Evolutionary conservation across 2,329 filamentous ascomycete species (phyloP).

Genomic region (Pseudohalonectria lignicola): DNA sequence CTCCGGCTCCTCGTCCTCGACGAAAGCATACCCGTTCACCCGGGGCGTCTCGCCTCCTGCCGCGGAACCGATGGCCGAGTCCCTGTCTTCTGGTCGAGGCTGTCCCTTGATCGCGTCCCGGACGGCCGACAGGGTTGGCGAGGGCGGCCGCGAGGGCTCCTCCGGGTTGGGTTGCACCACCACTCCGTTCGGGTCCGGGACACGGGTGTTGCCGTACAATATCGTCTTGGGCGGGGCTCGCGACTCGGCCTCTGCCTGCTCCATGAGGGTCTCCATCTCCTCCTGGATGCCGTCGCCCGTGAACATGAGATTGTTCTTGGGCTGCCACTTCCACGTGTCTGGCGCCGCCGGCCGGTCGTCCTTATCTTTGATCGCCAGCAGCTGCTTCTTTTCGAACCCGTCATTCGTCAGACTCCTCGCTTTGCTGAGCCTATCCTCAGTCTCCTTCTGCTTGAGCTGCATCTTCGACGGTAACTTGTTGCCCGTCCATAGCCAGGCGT

Average conservation of each 20-base stretch:
- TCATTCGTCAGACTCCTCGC: slow-evolving; percentile 40
- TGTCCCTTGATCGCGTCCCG: slow-evolving; percentile 73
- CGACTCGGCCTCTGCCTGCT: slow-evolving; percentile 59
- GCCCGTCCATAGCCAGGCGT: slow-evolving; percentile 78
- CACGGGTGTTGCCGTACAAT: slow-evolving; percentile 72
- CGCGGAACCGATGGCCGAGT: slow-evolving; percentile 35
- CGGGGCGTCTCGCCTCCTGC: slow-evolving; percentile 70
- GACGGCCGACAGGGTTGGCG: slow-evolving; percentile 75
- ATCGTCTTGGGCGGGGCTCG: slow-evolving; percentile 68
- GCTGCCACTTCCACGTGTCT: slow-evolving; percentile 62
- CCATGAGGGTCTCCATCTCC: slow-evolving; percentile 47
- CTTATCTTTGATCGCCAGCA: slow-evolving; percentile 53
- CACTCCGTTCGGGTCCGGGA: slow-evolving; percentile 38
- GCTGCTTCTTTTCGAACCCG: slow-evolving; percentile 40
- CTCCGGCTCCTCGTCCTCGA: slow-evolving; percentile 65
- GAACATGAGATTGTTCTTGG: slow-evolving; percentile 87
- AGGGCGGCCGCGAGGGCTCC: slow-evolving; percentile 47
- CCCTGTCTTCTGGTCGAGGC: slow-evolving; percentile 49
- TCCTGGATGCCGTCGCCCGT: slow-evolving; percentile 54
- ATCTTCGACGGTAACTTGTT: slow-evolving; percentile 82
- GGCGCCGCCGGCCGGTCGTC: slow-evolving; percentile 66
- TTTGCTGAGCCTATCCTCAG: slow-evolving; percentile 40
- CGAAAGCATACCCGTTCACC: slow-evolving; percentile 89
- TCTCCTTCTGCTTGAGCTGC: slow-evolving; percentile 56
- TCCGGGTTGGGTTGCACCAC: background rate